phyloP scores from a whole-genome alignment of 78 protist species.

The Creolimax fragrantissima region DNA sequence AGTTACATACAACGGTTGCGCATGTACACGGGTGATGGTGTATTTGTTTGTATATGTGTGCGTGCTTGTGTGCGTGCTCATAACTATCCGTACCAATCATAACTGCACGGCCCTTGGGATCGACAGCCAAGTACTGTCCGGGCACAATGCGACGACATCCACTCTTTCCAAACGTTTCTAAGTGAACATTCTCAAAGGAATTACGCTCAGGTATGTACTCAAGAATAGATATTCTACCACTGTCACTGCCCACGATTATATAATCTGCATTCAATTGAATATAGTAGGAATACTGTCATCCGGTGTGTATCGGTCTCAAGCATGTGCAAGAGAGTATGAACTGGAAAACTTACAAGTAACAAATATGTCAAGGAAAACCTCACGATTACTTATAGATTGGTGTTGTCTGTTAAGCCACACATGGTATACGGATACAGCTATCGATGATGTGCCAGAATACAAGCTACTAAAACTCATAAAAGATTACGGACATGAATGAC shows the following conservation, averaged over 20 bases:
- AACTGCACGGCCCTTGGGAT: conserved; percentile 94
- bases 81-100: conserved; percentile 73
- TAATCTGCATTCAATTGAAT: conserved; percentile 45
- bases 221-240: conserved; percentile 78
- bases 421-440: not conserved
- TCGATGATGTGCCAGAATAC: not conserved
- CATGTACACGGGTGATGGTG: not conserved
- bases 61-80: not conserved
- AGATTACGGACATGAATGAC: not conserved
- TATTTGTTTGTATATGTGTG: not conserved
- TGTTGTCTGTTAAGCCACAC: no score
- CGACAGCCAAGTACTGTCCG: conserved; percentile 90
- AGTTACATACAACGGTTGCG: not conserved
- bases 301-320: not conserved
- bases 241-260: conserved; percentile 86
- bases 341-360: no score
- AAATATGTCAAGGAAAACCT: not conserved
- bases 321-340: not conserved
- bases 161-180: conserved; percentile 87
- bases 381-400: no score
- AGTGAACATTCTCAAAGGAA: conserved; percentile 68
- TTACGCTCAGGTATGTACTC: conserved; percentile 56
- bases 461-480: not conserved
- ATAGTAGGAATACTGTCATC: not conserved
- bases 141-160: conserved; percentile 93